phyloP scores from a whole-genome alignment of 2,329 filamentous ascomycete genomes.

The Escovopsis sp. region DNA sequence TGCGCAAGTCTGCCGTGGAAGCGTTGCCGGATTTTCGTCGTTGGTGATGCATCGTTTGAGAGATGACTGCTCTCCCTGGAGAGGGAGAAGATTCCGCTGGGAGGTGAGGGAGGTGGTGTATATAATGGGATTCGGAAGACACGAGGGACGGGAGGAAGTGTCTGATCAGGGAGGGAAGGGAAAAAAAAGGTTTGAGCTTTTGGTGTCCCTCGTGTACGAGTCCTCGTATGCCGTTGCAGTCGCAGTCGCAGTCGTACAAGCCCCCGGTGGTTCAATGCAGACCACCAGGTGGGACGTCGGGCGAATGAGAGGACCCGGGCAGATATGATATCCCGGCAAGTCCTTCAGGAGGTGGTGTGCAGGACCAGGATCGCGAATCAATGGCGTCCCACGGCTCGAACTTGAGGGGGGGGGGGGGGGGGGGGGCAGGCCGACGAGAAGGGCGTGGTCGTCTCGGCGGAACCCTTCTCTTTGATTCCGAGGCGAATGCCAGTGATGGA shows the following conservation, averaged over 20 bases:
- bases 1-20: slow-evolving; percentile 40
- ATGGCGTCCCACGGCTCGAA: not conserved
- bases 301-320: not conserved
- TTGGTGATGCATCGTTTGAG: slow-evolving; percentile 37
- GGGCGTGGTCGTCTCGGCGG: too few relatives aligned
- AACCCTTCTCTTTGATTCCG: too few relatives aligned
- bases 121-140: not conserved
- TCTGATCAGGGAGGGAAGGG: not conserved
- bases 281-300: not conserved
- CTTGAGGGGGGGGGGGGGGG: too few relatives aligned
- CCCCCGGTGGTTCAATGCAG: not conserved
- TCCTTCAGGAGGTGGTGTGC: slow-evolving; percentile 1
- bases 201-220: not conserved
- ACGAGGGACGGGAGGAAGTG: not conserved
- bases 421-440: too few relatives aligned
- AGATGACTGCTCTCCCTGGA: not conserved
- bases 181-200: too few relatives aligned
- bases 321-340: slow-evolving; percentile 5
- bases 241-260: too few relatives aligned
- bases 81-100: not conserved
- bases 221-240: not conserved
- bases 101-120: not conserved
- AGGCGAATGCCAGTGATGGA: too few relatives aligned
- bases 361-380: slow-evolving; percentile 4
- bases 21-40: slow-evolving; percentile 42